Percentiles rank a stretch among this genome's conserved stretches.
phyloP scores from a whole-genome alignment of 2,329 filamentous ascomycete genomes.

The Biscogniauxia sp. region DNA sequence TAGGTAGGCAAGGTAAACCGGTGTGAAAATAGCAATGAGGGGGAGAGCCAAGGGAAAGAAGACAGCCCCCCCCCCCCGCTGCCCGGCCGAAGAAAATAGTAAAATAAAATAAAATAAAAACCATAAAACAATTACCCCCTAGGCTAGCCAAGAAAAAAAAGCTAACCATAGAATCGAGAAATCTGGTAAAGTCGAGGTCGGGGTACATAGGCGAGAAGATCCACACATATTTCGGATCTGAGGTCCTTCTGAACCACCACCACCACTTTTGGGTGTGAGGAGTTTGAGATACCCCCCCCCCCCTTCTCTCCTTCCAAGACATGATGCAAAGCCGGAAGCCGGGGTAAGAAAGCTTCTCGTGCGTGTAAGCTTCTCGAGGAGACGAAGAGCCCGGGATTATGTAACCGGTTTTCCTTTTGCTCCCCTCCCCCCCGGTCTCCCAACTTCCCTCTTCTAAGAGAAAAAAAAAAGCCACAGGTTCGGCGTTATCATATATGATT shows the following conservation, averaged over 20 bases:
- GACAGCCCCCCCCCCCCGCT: no score
- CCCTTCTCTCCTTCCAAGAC: neutral
- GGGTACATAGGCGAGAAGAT: slow-evolving; percentile 1
- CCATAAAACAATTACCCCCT: neutral
- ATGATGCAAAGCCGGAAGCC: slow-evolving; percentile 1
- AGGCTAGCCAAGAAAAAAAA: neutral
- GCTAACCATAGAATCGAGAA: neutral
- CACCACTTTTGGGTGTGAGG: neutral
- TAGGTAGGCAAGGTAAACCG: no score
- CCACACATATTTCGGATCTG: slow-evolving; percentile 22
- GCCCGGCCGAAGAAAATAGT: no score
- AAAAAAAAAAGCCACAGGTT: neutral
- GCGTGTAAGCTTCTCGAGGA: neutral
- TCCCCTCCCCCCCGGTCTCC: no score
- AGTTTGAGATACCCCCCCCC: no score
- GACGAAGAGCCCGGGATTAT: neutral
- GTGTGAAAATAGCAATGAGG: neutral
- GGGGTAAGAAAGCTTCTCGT: neutral
- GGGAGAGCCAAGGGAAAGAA: no score
- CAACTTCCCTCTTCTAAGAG: neutral
- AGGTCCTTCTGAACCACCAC: slow-evolving; percentile 21
- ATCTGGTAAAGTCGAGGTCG: neutral
- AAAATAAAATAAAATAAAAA: no score
- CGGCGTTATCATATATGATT: neutral
- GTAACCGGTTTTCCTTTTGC: neutral